phyloP scores from a whole-genome alignment of 1,139 yeast species.

The Hemisphaericaspora subhashii region DNA sequence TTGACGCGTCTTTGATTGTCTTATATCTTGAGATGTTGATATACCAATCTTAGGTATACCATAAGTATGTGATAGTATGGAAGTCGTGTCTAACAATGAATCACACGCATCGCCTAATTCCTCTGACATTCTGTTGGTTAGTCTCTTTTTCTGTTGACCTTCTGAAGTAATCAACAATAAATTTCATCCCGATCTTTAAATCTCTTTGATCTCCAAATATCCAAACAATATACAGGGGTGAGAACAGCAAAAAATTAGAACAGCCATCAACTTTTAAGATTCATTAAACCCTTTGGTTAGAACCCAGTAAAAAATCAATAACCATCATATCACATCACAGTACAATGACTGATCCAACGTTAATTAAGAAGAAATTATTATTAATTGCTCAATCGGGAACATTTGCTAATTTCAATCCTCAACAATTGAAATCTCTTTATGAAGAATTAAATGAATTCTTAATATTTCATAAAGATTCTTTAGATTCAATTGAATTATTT shows the following conservation, averaged over 20 bases:
- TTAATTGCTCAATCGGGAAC: constrained; percentile 32
- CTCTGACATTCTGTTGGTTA: constrained; percentile 17
- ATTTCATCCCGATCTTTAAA: no score
- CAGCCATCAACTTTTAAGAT: background rate
- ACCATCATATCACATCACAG: background rate
- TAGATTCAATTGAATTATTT: constrained; percentile 52
- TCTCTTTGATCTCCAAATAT: no score
- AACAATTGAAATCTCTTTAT: constrained; percentile 31
- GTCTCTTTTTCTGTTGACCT: background rate
- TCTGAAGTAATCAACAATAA: no score
- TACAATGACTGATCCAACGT: constrained; percentile 11
- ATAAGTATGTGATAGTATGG: constrained; percentile 27
- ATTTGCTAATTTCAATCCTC: constrained; percentile 38
- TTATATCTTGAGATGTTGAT: background rate
- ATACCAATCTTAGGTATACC: constrained; percentile 25
- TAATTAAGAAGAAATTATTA: constrained; percentile 26
- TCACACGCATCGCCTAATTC: constrained; percentile 24
- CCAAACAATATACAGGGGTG: no score
- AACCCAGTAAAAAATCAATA: no score
- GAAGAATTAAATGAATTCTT: constrained; percentile 35
- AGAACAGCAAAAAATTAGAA: background rate
- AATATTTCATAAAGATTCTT: constrained; percentile 24
- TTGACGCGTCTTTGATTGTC: constrained; percentile 9
- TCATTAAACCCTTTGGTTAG: no score
- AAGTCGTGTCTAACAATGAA: constrained; percentile 18